Evolutionary conservation across 2,329 filamentous ascomycete genomes (phyloP), one percentile per base, ranked within the genome.

Genomic region (Diaporthe sp.): DNA sequence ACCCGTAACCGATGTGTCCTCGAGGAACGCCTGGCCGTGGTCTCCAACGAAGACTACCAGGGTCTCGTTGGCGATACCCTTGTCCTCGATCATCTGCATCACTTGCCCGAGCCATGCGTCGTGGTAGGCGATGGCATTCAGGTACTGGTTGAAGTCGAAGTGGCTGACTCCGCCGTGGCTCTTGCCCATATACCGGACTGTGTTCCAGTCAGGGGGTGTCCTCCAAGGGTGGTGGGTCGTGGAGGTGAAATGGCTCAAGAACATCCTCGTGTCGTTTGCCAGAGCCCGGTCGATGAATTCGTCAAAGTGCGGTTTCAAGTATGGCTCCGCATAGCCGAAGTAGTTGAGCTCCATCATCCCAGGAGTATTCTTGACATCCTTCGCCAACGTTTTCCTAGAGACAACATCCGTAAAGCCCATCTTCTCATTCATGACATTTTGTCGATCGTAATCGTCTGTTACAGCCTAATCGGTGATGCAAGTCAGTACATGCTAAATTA

Each of bases 21-120:
- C 84, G 44, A 81, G 78, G 76, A 87, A 87, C 12, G 85, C 83
- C 77, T 85, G 83, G 57, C 85, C 85, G 78, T 82, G 82, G 77
- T 88, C 86, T 25, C 86, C 86, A 8, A 87, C 82, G n/a, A 87
- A 79, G 2, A 88, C 84, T 1, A 88, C 84, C 7, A 88, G 80
- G 8, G 86, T 88, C 76, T 85, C 83, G 73, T 87, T 84, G 19
- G 85, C 82, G 22, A 87, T 84, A 34, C 84, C 85, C 4, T 82
- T 78, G 46, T 87, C 84, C 37, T 88, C 85, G 10, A 87, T 80
- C 72, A 87, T 75, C 65, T 82, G 78, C 77, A 86, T 81, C 28
- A 86, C 78, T 67, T 84, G 80, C 19, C 81, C 83, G 13, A 85
- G 79, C 84, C 85, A 86, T 10, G 75, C 73, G 76, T 86, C 85